Evolutionary conservation across 2,329 filamentous ascomycete species (phyloP).

Genomic region (Ceratocystis harringtonii): DNA sequence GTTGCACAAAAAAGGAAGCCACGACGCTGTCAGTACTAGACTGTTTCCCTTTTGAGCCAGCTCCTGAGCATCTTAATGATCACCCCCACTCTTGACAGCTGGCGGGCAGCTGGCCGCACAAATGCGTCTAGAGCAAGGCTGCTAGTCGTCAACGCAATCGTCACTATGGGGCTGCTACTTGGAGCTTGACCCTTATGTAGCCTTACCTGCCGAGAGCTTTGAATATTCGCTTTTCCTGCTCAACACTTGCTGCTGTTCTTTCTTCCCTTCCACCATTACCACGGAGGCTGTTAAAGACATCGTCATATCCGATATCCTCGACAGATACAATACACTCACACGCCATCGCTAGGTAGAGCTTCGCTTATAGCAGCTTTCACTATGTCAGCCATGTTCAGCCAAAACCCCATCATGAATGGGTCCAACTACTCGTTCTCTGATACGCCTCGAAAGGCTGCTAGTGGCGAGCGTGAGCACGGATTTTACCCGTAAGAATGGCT

Average conservation of each 20-base stretch:
- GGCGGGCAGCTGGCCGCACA: neutral
- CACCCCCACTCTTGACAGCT: neutral
- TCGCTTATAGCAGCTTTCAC: constrained; percentile 5
- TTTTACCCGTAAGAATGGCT: constrained; percentile 67
- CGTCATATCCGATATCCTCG: neutral
- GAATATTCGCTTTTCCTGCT: neutral
- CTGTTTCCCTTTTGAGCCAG: constrained; percentile 14
- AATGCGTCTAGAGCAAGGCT: constrained; percentile 32
- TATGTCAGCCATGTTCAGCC: constrained; percentile 55
- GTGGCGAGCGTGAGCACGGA: constrained; percentile 50
- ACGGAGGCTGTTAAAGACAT: neutral
- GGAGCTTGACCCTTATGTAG: neutral
- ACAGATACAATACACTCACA: neutral
- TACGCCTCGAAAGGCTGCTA: constrained; percentile 34
- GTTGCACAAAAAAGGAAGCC: constrained; percentile 6
- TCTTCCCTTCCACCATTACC: no score
- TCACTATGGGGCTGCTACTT: neutral
- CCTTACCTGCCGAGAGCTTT: constrained; percentile 8
- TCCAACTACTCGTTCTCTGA: constrained; percentile 56
- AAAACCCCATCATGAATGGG: constrained; percentile 53
- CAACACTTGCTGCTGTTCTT: neutral
- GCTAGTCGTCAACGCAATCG: constrained; percentile 25
- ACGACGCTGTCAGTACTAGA: neutral
- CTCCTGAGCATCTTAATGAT: neutral
- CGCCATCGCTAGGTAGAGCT: neutral